phyloP scores from a whole-genome alignment of 1,284 basidiomycete genomes.

The Leccinum subspadiceum region DNA sequence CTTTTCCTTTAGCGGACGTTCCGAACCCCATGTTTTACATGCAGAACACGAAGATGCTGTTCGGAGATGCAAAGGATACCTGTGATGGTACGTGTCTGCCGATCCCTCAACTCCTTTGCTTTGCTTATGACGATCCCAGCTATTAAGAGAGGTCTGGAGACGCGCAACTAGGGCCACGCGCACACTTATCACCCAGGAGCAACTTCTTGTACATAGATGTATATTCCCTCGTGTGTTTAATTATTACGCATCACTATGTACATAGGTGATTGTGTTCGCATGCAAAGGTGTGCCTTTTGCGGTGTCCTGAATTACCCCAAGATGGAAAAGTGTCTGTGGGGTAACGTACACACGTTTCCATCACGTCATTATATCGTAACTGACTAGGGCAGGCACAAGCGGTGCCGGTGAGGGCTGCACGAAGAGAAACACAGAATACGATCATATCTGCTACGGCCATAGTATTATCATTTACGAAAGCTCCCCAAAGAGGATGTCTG shows the following conservation, averaged over 20 bases:
- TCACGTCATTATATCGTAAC: slow-evolving; percentile 31
- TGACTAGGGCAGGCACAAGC: slow-evolving; percentile 10
- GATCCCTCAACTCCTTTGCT: neutral
- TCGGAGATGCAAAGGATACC: slow-evolving; percentile 84
- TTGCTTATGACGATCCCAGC: slow-evolving; percentile 36
- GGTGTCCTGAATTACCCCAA: slow-evolving; percentile 6
- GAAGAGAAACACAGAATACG: slow-evolving; percentile 16
- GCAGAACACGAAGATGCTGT: slow-evolving; percentile 84
- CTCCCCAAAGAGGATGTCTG: slow-evolving; percentile 10
- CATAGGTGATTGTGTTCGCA: neutral
- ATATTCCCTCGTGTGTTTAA: slow-evolving; percentile 22
- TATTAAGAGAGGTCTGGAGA: slow-evolving; percentile 52
- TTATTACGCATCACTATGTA: neutral
- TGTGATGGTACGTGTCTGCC: slow-evolving; percentile 65
- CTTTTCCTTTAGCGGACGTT: slow-evolving; percentile 56
- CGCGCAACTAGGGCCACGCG: slow-evolving; percentile 26
- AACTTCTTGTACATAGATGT: slow-evolving; percentile 9
- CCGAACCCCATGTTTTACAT: slow-evolving; percentile 91
- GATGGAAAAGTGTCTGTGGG: neutral
- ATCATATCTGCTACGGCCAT: slow-evolving; percentile 3
- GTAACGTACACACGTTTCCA: slow-evolving; percentile 17
- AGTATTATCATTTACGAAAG: slow-evolving; percentile 23
- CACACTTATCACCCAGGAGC: slow-evolving; percentile 6
- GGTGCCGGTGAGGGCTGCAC: neutral
- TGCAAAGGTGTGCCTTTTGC: neutral